phyloP scores from a whole-genome alignment of 1,139 yeast species.

The Geotrichum reessii region DNA sequence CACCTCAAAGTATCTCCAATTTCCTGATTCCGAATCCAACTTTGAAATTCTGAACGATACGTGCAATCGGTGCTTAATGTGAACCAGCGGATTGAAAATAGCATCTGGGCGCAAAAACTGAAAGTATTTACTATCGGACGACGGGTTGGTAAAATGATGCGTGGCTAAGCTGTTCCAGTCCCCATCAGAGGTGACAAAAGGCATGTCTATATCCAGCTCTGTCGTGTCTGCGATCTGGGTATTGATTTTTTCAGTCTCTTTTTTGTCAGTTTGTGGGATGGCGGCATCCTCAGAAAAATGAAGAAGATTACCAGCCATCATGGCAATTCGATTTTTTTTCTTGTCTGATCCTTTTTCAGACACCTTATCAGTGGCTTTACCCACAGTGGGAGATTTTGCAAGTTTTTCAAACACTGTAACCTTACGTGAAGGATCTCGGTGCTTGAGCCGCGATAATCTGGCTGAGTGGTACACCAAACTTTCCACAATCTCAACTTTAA shows the following conservation, averaged over 20 bases:
- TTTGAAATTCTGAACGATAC: constrained; percentile 74
- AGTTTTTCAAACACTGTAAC: constrained; percentile 31
- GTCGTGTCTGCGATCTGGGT: constrained; percentile 6
- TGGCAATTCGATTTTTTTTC: constrained; percentile 1
- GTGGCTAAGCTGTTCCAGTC: constrained; percentile 22
- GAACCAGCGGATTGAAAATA: constrained; percentile 61
- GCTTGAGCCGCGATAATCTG: constrained; percentile 27
- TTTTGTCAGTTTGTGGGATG: background rate
- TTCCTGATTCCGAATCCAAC: constrained; percentile 48
- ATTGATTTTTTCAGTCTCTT: background rate
- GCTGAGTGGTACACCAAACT: constrained; percentile 56
- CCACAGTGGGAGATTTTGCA: background rate
- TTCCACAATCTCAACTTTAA: constrained; percentile 68
- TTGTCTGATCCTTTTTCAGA: background rate
- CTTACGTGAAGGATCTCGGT: constrained; percentile 30
- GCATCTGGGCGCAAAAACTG: constrained; percentile 55
- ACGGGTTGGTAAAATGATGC: constrained; percentile 22
- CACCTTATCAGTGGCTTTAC: background rate
- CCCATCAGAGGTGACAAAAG: constrained; percentile 24
- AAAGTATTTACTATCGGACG: constrained; percentile 16
- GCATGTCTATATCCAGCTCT: constrained; percentile 17
- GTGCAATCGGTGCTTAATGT: constrained; percentile 70
- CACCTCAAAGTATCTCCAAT: constrained; percentile 79
- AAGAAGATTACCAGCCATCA: constrained; percentile 14
- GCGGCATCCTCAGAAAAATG: constrained; percentile 4